Percentiles rank a stretch among this genome's conserved stretches.
Evolutionary conservation across 2,329 filamentous ascomycete species (phyloP).

Genomic region (Cladosporium austrohemisphaericum): DNA sequence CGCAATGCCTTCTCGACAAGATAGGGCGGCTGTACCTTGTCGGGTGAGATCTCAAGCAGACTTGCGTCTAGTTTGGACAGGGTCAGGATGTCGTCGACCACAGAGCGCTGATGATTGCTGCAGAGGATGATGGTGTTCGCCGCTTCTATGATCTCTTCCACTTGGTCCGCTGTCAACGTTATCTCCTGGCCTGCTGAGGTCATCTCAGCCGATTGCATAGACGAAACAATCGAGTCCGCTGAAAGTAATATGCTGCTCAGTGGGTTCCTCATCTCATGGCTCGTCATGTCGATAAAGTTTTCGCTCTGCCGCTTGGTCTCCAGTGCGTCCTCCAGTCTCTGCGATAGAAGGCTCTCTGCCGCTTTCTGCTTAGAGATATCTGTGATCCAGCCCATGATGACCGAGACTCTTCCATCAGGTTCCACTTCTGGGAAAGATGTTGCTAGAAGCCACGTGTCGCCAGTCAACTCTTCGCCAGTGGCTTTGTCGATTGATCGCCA

Average conservation of each 20-base stretch:
- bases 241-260: conserved; percentile 41
- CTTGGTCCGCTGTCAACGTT: background rate
- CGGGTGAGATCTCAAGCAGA: conserved; percentile 36
- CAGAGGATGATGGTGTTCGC: conserved; percentile 31
- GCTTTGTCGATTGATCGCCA: conserved; percentile 18
- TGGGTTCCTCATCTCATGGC: conserved; percentile 44
- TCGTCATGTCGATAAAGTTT: conserved; percentile 33
- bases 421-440: conserved; percentile 19
- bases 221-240: conserved; percentile 38
- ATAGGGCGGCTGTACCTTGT: conserved; percentile 31
- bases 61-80: conserved; percentile 36
- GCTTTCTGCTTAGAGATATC: conserved; percentile 31
- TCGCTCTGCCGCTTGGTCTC: conserved; percentile 29
- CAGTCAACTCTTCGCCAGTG: conserved; percentile 6
- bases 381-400: conserved; percentile 24
- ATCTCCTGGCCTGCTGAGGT: conserved; percentile 16
- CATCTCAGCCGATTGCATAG: conserved; percentile 28
- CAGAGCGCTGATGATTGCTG: conserved; percentile 34
- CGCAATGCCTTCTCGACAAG: conserved; percentile 32
- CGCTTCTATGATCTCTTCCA: conserved; percentile 22
- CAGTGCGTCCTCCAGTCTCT: conserved; percentile 24
- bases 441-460: conserved; percentile 21
- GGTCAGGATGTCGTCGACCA: conserved; percentile 47
- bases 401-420: conserved; percentile 28
- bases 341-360: conserved; percentile 32